Evolutionary conservation across 495 filamentous ascomycete species (phyloP).

Genomic region (Xylaria curta): DNA sequence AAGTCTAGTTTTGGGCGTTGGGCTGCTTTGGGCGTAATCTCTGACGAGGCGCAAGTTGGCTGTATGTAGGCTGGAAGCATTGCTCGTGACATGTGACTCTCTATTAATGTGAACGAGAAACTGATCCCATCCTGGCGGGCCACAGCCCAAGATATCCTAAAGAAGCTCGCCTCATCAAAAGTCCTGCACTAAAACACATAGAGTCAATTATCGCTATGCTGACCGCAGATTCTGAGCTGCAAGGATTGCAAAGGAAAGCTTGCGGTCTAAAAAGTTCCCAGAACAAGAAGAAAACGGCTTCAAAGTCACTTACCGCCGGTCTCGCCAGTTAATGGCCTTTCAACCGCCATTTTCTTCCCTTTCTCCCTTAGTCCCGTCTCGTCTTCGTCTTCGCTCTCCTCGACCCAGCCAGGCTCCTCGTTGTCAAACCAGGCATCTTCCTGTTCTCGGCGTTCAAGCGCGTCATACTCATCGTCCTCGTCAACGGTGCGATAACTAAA

Average conservation of each 20-base stretch:
- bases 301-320: conserved; percentile 56
- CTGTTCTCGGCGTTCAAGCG: conserved; percentile 62
- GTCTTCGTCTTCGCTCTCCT: conserved; percentile 53
- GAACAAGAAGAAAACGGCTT: not conserved
- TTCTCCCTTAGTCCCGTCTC: conserved; percentile 62
- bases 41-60: not conserved
- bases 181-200: conserved; percentile 63
- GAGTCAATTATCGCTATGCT: not conserved
- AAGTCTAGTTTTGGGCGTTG: not conserved
- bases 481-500: conserved; percentile 78
- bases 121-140: not conserved
- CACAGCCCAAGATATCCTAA: not conserved
- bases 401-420: conserved; percentile 72
- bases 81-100: not conserved
- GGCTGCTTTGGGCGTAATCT: not conserved
- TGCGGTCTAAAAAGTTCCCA: not conserved
- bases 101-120: not conserved
- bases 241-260: not conserved
- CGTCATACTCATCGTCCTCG: conserved; percentile 72
- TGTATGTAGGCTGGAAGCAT: not conserved
- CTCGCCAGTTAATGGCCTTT: conserved; percentile 61
- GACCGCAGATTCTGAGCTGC: not conserved
- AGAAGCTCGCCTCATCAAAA: conserved; percentile 56
- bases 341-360: conserved; percentile 45
- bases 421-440: conserved; percentile 78